phyloP scores from a whole-genome alignment of 1,139 yeast species.

The Saccharomyces hybrid region DNA sequence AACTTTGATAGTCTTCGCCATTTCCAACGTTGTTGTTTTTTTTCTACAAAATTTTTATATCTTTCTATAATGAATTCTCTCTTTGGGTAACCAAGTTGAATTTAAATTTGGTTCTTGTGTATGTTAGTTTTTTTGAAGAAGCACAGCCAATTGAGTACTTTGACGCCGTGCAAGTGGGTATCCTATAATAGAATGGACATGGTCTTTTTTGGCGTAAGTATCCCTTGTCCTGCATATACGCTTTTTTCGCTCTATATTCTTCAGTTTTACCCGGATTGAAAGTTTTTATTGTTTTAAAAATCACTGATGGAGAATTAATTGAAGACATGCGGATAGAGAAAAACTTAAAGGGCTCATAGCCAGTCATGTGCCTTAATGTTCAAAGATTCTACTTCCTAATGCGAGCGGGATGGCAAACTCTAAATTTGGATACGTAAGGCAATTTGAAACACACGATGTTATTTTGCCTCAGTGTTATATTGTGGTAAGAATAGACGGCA shows the following conservation, averaged over 20 bases:
- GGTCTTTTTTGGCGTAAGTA: background rate
- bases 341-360: background rate
- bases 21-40: constrained; percentile 2
- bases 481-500: constrained; percentile 83
- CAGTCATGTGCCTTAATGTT: background rate
- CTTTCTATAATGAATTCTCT: background rate
- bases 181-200: background rate
- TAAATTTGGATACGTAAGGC: constrained; percentile 75
- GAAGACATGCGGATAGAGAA: background rate
- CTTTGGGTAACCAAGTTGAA: background rate
- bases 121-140: background rate
- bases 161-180: background rate
- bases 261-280: background rate
- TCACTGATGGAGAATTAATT: background rate
- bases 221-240: background rate
- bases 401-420: constrained; percentile 60
- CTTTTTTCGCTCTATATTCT: background rate
- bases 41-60: background rate
- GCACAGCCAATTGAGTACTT: background rate
- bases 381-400: background rate
- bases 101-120: background rate
- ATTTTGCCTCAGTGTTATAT: constrained; percentile 76
- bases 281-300: background rate
- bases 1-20: constrained; percentile 20
- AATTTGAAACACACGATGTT: constrained; percentile 66